phyloP scores from a whole-genome alignment of 2,329 filamentous ascomycete genomes.

The Reticulascus tulasneorum region DNA sequence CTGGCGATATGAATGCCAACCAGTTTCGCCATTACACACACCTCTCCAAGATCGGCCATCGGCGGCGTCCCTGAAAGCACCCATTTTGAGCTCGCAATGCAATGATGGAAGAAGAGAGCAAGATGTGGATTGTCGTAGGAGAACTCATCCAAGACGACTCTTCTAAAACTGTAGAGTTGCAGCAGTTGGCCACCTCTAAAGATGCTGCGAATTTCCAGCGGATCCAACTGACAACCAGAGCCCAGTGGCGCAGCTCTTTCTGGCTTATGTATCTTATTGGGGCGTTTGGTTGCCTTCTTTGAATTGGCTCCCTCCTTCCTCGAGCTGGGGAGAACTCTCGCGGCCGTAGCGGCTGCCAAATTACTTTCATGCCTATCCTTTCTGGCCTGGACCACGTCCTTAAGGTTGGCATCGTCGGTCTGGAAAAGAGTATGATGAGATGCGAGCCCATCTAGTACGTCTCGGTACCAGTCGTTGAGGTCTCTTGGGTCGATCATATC shows the following conservation, averaged over 20 bases:
- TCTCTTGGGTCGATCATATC: background rate
- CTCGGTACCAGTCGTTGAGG: slow-evolving; percentile 7
- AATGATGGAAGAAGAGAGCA: slow-evolving; percentile 27
- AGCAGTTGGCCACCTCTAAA: slow-evolving; percentile 20
- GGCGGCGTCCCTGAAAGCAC: slow-evolving; percentile 40
- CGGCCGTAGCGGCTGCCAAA: background rate
- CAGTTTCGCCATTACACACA: slow-evolving; percentile 29
- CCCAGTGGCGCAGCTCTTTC: background rate
- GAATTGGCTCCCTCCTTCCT: slow-evolving; percentile 1
- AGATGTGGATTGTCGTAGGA: slow-evolving; percentile 31
- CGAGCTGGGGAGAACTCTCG: slow-evolving; percentile 6
- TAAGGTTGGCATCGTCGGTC: background rate
- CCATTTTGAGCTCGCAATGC: slow-evolving; percentile 33
- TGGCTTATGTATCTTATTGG: background rate
- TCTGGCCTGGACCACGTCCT: background rate
- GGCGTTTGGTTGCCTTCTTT: slow-evolving; percentile 3
- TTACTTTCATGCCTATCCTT: background rate
- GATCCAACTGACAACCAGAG: background rate
- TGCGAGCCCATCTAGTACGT: slow-evolving; percentile 1
- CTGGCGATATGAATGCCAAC: slow-evolving; percentile 36
- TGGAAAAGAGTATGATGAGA: background rate
- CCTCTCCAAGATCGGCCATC: slow-evolving; percentile 26
- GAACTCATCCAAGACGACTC: slow-evolving; percentile 40
- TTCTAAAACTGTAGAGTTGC: slow-evolving; percentile 32
- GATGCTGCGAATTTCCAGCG: slow-evolving; percentile 1